Conservation (phyloP, 257 asterid genomes). For the Jacaranda copaia region DNA sequence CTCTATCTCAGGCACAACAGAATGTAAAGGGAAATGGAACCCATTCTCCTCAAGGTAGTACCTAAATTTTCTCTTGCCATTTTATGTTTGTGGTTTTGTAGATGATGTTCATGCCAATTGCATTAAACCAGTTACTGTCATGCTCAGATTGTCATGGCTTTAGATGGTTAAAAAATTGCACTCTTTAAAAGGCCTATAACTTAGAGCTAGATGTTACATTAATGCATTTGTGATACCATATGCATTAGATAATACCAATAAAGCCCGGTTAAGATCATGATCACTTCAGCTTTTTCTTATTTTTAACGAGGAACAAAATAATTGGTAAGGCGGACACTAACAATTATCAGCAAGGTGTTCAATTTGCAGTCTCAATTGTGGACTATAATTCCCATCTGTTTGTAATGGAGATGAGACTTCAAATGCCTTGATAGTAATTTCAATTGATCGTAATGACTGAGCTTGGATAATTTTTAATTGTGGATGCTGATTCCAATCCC, state of each 20-base stretch:
- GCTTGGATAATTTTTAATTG: no score
- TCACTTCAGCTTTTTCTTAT: neutral
- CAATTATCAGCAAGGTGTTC: neutral
- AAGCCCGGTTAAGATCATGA: neutral
- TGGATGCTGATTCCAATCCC: no score
- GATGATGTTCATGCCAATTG: conserved; percentile 15
- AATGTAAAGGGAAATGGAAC: conserved; percentile 70
- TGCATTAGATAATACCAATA: no score
- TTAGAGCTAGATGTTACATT: conserved; percentile 8
- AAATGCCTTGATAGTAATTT: no score
- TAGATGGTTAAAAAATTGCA: conserved; percentile 19
- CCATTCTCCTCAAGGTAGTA: conserved; percentile 86
- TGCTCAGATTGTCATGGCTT: conserved; percentile 4
- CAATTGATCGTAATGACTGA: no score
- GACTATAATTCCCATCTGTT: no score
- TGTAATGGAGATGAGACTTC: no score
- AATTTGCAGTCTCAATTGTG: neutral
- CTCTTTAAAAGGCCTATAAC: neutral
- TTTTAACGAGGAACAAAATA: neutral
- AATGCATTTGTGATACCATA: neutral
- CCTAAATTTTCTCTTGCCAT: conserved; percentile 29
- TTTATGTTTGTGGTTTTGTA: neutral
- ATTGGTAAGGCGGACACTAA: neutral
- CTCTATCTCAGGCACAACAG: conserved; percentile 78
- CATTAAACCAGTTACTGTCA: neutral